Evolutionary conservation across 768 basidiomycete genomes (phyloP), one percentile per base, ranked within the genome.

Genomic region (Dictyophora rubrovolvata): DNA sequence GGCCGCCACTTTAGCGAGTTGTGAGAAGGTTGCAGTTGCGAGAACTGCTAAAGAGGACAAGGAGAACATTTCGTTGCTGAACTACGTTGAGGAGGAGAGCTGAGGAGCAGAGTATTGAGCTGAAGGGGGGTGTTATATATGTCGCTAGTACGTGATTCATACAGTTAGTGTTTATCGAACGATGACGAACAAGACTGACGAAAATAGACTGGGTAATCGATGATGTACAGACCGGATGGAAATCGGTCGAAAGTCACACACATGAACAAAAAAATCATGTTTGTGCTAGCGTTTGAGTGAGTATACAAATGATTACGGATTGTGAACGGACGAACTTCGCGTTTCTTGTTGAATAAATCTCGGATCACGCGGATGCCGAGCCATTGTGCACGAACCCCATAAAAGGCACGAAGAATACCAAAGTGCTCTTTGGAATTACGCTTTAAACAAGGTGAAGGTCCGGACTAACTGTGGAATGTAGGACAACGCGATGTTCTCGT

Each of bases 1-100:
- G n/a, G 62, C 62, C 18, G 50, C 60, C 34, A 61, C 62, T 23
- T 34, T 10, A 7, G 53, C 42, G 11, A 42, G 42, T 23, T 56
- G 55, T 7, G 49, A 52, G 21, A 51, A 20, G 10, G 42, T 48
- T n/a, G 17, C 34, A 54, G 50, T 16, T n/a, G 57, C 48, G 10
- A 59, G 17, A 36, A 53, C 49, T 37, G 35, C 50, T n/a, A 59
- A 35, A 33, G 57, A 12, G 17, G 57, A 36, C 14, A 53, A 14
- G 17, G 57, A 53, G 23, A 59, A 59, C 57, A 59, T 59, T 42
- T 42, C 10, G 42, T 12, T 12, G 42, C n/a, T 42, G 42, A 42
- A 42, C n/a, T 12, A 12, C n/a, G 42, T 9, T 42, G 28, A 28
- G 28, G 28, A 28, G 28, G 28, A 28, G 28, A 28, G 28, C n/a